Evolutionary conservation across 2,329 filamentous ascomycete species (phyloP), one percentile per base, ranked within the genome.

Genomic region (Alternaria panax): DNA sequence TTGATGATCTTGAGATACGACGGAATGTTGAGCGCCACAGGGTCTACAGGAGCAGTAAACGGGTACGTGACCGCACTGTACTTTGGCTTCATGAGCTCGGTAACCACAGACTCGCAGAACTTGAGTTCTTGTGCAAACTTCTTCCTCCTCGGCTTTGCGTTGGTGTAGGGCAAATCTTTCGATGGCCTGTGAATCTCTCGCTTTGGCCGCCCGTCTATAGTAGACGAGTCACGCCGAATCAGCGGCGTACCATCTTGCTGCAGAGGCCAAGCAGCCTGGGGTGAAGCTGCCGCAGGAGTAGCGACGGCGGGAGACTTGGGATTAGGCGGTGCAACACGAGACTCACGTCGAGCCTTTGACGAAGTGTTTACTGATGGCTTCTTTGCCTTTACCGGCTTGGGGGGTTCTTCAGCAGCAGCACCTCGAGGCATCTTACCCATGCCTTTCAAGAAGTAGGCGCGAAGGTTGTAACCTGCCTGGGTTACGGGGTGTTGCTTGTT

Each of bases 1-100:
- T 97, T 98, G 80, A 99, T 93, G 62, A 98, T 84, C 71, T 90
- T 92, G 76, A 95, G 92, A 76, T 99, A 99, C 24, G 90, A 90
- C 0, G 95, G 95, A 60, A 98, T 97, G 75, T 94, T 93, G 54
- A 98, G 82, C 0, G 93, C 94, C 34, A 98, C 93, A 0, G 95
- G 93, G 75, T 99, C 95, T 20, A 99, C 95, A 0, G 95, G 91
- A 7, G 86, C 81, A 70, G 92, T 81, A 81, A 99, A 99, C 59
- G 91, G 89, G 55, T 85, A 84, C 42, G 92, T 92, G 66, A 89
- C 81, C 2, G 80, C 74, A 56, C 83, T 84, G 74, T 97, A 86
- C 75, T 92, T 93, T 1, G 85, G 79, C 75, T 92, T 91, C 77
- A 89, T 86, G 30, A 98, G 76, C 74, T 97, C 92, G 32, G 87